Evolutionary conservation across 129 eudicot species (phyloP).

Genomic region (Centrapalus pauciflorus): DNA sequence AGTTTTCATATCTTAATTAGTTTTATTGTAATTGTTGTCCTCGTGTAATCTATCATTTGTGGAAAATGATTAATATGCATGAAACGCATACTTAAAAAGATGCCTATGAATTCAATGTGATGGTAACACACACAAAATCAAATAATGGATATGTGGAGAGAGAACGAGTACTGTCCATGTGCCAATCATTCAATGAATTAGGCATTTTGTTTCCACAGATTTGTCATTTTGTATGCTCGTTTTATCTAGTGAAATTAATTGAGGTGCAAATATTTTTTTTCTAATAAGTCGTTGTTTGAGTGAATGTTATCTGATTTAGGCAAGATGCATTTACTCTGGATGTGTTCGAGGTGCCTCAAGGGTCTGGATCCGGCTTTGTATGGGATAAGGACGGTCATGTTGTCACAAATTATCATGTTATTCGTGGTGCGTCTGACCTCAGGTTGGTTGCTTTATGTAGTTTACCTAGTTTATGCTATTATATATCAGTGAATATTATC

Average conservation of each 20-base stretch:
- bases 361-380: conserved; percentile 76
- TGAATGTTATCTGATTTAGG: conserved; percentile 27
- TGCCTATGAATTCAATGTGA: too few relatives aligned
- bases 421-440: conserved; percentile 83
- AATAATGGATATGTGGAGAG: too few relatives aligned
- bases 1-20: too few relatives aligned
- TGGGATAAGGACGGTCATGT: conserved; percentile 62
- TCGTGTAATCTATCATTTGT: too few relatives aligned
- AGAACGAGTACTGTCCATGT: too few relatives aligned
- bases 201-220: background rate
- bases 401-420: conserved; percentile 66
- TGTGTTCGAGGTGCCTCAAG: conserved; percentile 78
- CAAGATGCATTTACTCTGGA: conserved; percentile 74
- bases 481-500: background rate
- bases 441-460: conserved; percentile 29
- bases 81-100: too few relatives aligned
- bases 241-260: background rate
- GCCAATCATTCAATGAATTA: too few relatives aligned
- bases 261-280: background rate
- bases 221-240: background rate
- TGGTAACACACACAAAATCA: too few relatives aligned
- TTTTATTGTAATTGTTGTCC: too few relatives aligned
- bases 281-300: background rate
- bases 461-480: background rate
- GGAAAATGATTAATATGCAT: too few relatives aligned